Base-by-base conservation (phyloP, 1,284 basidiomycete genomes). In the Cryptococcus maquisensis region DNA sequence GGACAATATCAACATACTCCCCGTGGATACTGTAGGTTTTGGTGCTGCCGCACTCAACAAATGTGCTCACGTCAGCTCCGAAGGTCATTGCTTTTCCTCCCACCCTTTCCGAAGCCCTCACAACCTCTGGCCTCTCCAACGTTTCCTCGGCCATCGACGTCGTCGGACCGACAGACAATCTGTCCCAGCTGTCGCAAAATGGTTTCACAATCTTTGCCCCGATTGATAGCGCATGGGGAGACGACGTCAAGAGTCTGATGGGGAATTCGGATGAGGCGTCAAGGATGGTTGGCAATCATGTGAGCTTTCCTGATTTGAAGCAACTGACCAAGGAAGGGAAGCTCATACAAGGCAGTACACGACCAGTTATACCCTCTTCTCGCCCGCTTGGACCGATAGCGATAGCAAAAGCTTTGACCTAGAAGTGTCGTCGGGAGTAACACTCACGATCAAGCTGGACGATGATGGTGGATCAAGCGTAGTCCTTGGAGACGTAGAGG, bases 121-220 rank as follows among this genome's bases (percentile, higher is more conserved):
- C 54, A 2, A 36, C 38, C n/a, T 39, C 50, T 15, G 66, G 68
- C 20, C 57, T 72, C 24, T 55, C 51, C 21, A 61, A 63, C 10
- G 56, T 72, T 47, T 45, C 54, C 2, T 47, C 59, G 2, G 62
- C 62, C 2, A 51, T 71, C 40, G 38, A 47, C 15, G 52, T 56
- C 3, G 52, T 58, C 3, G 57, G 57, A 18, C 54, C 56, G 26
- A 52, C 59, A 3, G 39, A 55, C 10, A 44, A 53, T 4, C 57
- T 71, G 26, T 56, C 64, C 21, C 54, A 49, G 16, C 48, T 69
- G 3, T 64, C 67, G 6, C 20, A 40, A 10, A 54, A 58, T 10
- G 72, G 71, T 2, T 64, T 73, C 49, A 74, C 72, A 9, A 65
- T 74, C 43, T 74, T 74, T 43, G 72, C 68, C 6, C 68, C 71